These are phyloP conservation scores for Acacia concinna DNA, from an alignment of 331 rosid genomes.

Conservation along the genomic window DNA sequence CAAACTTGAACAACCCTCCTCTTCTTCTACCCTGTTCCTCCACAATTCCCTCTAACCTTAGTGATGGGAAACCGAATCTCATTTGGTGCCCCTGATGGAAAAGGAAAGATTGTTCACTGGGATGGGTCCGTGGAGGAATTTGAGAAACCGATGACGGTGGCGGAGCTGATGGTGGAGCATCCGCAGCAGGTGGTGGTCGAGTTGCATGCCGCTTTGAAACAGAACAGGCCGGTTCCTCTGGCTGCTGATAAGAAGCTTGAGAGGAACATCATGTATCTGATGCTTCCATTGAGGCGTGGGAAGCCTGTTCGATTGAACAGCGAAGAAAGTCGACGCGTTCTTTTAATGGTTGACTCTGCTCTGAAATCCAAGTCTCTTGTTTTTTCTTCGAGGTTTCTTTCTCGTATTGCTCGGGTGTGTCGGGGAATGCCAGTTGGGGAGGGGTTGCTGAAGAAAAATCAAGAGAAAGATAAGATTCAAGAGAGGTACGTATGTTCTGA, in stretches of 20 bases:
- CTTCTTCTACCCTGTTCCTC: not conserved
- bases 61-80: conserved; percentile 70
- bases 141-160: conserved; percentile 52
- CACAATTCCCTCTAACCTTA: not conserved
- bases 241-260: conserved; percentile 69
- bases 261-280: conserved; percentile 50
- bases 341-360: conserved; percentile 39
- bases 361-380: conserved; percentile 38
- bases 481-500: conserved; percentile 37
- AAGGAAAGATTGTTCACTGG: conserved; percentile 52
- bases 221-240: conserved; percentile 55
- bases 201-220: conserved; percentile 41
- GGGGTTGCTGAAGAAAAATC: conserved; percentile 24
- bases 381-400: conserved; percentile 45
- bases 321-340: conserved; percentile 52
- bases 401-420: conserved; percentile 54
- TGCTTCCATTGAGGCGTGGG: conserved; percentile 76
- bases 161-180: conserved; percentile 84
- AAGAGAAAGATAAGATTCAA: conserved; percentile 13
- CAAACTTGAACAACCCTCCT: not conserved
- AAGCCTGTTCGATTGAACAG: conserved; percentile 48
- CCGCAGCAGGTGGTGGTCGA: conserved; percentile 84
- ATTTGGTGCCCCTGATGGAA: not conserved
- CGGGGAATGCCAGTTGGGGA: conserved; percentile 15
- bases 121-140: conserved; percentile 70